Percentiles rank a stretch among this genome's conserved stretches.
Conservation (phyloP, 306 rosid species). For the Luffa acutangula region DNA sequence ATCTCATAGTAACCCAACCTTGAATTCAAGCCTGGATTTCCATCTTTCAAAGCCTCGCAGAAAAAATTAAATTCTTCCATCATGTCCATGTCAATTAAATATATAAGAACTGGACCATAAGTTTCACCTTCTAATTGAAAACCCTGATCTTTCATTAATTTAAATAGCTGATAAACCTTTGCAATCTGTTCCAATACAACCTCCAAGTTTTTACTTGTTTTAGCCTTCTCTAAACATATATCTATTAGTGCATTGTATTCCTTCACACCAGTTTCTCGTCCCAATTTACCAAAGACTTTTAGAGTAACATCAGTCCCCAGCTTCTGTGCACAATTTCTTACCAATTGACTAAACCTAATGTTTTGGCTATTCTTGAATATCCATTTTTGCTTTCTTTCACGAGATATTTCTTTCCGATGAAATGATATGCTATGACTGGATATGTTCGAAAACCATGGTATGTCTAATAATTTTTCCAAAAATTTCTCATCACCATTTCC, state of each 20-base stretch:
- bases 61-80: slow-evolving; percentile 53
- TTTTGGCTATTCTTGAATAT: slow-evolving; percentile 30
- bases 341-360: slow-evolving; percentile 24
- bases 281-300: slow-evolving; percentile 42
- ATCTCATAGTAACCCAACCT: slow-evolving; percentile 79
- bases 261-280: slow-evolving; percentile 39
- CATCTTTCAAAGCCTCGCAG: slow-evolving; percentile 34
- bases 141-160: slow-evolving; percentile 55
- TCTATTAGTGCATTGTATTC: slow-evolving; percentile 46
- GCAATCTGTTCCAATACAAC: slow-evolving; percentile 38
- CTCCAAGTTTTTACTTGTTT: slow-evolving; percentile 34
- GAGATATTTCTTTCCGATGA: slow-evolving; percentile 33
- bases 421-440: slow-evolving; percentile 13
- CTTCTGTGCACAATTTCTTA: slow-evolving; percentile 27
- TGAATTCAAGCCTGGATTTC: slow-evolving; percentile 33
- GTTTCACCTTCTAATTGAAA: slow-evolving; percentile 51
- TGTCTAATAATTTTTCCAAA: slow-evolving; percentile 16
- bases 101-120: slow-evolving; percentile 52
- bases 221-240: slow-evolving; percentile 47
- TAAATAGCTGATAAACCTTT: slow-evolving; percentile 38
- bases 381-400: slow-evolving; percentile 43
- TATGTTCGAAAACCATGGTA: slow-evolving; percentile 30
- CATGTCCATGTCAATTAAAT: slow-evolving; percentile 54
- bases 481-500: slow-evolving; percentile 18
- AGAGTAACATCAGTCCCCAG: slow-evolving; percentile 44